Conservation (phyloP, 768 basidiomycete genomes). For the Macrolepiota albuminosa region DNA sequence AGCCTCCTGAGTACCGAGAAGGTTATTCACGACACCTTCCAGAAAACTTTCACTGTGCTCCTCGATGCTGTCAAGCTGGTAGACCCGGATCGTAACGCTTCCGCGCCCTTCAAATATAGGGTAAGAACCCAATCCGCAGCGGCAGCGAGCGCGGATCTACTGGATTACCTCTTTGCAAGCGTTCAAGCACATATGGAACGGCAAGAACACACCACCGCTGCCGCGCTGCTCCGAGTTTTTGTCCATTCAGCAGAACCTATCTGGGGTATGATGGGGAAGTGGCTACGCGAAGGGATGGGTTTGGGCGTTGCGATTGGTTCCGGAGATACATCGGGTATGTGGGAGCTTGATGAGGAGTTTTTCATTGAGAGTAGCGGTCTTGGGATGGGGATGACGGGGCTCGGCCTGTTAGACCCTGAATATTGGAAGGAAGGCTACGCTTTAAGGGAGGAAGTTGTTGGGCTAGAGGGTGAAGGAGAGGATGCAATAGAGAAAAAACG, state of each 20-base stretch:
- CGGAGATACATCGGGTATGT: conserved; percentile 22
- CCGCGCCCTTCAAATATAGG: conserved; percentile 7
- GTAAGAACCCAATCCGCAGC: conserved; percentile 38
- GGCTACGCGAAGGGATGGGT: conserved; percentile 74
- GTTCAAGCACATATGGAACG: conserved; percentile 57
- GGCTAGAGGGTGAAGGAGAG: conserved; percentile 16
- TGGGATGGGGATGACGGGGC: conserved; percentile 39
- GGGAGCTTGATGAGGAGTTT: conserved; percentile 66
- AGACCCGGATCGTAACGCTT: conserved; percentile 20
- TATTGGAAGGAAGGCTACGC: conserved; percentile 77
- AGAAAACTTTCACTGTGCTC: conserved; percentile 52
- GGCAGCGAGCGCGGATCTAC: conserved; percentile 47
- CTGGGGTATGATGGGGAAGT: conserved; percentile 68
- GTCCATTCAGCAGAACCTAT: conserved; percentile 59
- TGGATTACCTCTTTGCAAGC: conserved; percentile 55
- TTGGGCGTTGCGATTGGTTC: conserved; percentile 30
- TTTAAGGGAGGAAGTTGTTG: conserved; percentile 39
- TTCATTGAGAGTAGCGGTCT: conserved; percentile 74
- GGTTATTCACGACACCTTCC: conserved; percentile 50
- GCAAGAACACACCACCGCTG: conserved; percentile 49
- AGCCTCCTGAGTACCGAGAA: conserved; percentile 68
- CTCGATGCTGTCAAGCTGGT: conserved; percentile 41
- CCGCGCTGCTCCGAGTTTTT: conserved; percentile 60
- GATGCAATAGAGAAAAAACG: conserved; percentile 14
- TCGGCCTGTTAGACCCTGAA: conserved; percentile 60